Evolutionary conservation across 1,139 yeast genomes (phyloP), one percentile per base, ranked within the genome.

Genomic region (Candida tetrigidarum): DNA sequence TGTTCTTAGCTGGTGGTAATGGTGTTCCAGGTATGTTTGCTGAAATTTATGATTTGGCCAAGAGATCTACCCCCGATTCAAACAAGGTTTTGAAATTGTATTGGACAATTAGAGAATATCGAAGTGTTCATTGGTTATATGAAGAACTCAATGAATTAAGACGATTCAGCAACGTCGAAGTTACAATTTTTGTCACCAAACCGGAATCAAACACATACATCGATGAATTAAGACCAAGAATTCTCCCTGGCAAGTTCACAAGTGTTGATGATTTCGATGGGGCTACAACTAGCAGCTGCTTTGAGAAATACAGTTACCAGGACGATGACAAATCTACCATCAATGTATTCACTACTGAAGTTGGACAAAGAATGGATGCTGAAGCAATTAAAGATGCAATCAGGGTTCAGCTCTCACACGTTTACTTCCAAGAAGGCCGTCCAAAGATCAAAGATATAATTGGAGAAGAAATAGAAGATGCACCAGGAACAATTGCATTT

Each of bases 21-120:
- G 76, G 76, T 42, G 67, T 70, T 37, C 74, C 76, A 1, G 74
- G 86, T 46, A 71, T 47, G 43, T 59, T 66, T 47, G 67, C 71
- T 20, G 77, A 74, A 52, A 71, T 70, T 4, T 53, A 58, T 35
- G 60, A 64, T 40, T 54, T 69, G 44, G 59, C 64, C 8, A 43
- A 19, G 20, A 37, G 48, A 26, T 38, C 34, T 11, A 29, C 43
- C 18, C 37, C 38, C 5, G 38, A 35, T 28, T 40, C 43, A 12
- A 26, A 40, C 8, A 49, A 39, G 33, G 27, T 16, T 14, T 47
- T 28, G 41, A 57, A 56, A 44, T 53, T 59, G 28, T 45, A 56
- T 27, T 81, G 86, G 86, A 66, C 76, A 14, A 64, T 77, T 8
- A 66, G 76, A 43, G 76, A 74, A 48, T 60, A 63, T 43, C 63